Evolutionary conservation across 495 filamentous ascomycete species (phyloP).

Genomic region (Penicillium cinerascens): DNA sequence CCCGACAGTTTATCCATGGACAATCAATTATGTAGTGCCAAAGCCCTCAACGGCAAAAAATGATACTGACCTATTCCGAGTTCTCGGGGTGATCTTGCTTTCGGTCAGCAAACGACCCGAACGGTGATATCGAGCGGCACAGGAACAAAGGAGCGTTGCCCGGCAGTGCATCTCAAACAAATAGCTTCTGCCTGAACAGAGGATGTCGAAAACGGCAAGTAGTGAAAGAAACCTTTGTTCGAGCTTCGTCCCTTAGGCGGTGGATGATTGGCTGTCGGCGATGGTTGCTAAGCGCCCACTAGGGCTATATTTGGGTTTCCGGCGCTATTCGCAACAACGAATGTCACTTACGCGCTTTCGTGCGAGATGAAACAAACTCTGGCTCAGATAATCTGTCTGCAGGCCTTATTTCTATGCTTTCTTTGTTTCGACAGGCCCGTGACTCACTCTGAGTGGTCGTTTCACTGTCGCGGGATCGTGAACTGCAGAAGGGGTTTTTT

Average conservation of each 20-base stretch:
- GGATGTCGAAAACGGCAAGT: not conserved
- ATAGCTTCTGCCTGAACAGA: not conserved
- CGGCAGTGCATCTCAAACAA: not conserved
- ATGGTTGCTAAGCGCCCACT: constrained; percentile 23
- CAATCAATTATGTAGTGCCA: too few species aligned
- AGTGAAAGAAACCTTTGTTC: constrained; percentile 1
- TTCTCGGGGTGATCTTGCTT: too few species aligned
- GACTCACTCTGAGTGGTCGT: constrained; percentile 13
- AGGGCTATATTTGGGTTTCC: constrained; percentile 19
- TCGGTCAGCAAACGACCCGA: not conserved
- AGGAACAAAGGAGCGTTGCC: not conserved
- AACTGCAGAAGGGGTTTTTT: constrained; percentile 13
- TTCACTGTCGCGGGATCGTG: constrained; percentile 6
- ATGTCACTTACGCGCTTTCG: constrained; percentile 12
- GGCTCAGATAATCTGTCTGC: constrained; percentile 6
- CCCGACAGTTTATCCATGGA: too few species aligned
- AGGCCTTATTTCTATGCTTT: constrained; percentile 15
- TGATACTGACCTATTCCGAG: not conserved
- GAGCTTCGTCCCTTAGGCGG: not conserved
- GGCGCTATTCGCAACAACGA: constrained; percentile 7
- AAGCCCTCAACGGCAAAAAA: not conserved
- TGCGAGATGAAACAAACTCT: constrained; percentile 20
- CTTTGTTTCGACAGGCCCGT: constrained; percentile 17
- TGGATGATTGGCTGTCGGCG: constrained; percentile 15
- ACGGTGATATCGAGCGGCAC: not conserved